Percentiles rank a stretch among this genome's conserved stretches.
These are phyloP conservation scores for Phytophthora chlamydospora DNA, from an alignment of 352 stramenopile genomes.

Conservation along the genomic window DNA sequence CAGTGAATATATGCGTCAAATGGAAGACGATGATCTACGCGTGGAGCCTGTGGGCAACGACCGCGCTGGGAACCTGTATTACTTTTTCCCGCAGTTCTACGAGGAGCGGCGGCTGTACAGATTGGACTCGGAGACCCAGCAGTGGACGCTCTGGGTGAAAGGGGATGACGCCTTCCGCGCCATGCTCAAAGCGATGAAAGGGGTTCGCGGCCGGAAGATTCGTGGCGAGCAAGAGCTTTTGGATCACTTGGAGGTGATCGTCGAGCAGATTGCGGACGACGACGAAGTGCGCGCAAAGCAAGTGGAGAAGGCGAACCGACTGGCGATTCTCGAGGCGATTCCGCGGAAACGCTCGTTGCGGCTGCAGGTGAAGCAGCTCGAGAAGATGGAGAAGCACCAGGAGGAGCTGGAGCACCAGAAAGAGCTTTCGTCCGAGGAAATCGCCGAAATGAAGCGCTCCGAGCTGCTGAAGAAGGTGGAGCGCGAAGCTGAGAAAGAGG, in stretches of 20 bases:
- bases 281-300: conserved; percentile 51
- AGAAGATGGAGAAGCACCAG: conserved; percentile 77
- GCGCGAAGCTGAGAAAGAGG: conserved; percentile 62
- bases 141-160: conserved; percentile 84
- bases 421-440: conserved; percentile 63
- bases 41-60: conserved; percentile 78
- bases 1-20: conserved; percentile 85
- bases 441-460: conserved; percentile 70
- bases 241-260: conserved; percentile 79
- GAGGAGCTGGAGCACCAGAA: conserved; percentile 61
- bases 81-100: conserved; percentile 90
- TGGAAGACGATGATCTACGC: conserved; percentile 87
- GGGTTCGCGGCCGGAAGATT: conserved; percentile 68
- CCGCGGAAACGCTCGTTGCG: conserved; percentile 82
- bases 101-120: conserved; percentile 83
- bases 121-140: conserved; percentile 45
- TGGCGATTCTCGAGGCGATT: conserved; percentile 85
- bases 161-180: conserved; percentile 63
- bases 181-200: conserved; percentile 65
- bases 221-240: conserved; percentile 77
- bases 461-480: conserved; percentile 78
- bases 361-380: conserved; percentile 87
- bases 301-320: conserved; percentile 74
- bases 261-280: conserved; percentile 83
- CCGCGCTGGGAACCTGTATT: conserved; percentile 76